Evolutionary conservation across 305 asterid species (phyloP).

Genomic region (Fraxinus latifolia): DNA sequence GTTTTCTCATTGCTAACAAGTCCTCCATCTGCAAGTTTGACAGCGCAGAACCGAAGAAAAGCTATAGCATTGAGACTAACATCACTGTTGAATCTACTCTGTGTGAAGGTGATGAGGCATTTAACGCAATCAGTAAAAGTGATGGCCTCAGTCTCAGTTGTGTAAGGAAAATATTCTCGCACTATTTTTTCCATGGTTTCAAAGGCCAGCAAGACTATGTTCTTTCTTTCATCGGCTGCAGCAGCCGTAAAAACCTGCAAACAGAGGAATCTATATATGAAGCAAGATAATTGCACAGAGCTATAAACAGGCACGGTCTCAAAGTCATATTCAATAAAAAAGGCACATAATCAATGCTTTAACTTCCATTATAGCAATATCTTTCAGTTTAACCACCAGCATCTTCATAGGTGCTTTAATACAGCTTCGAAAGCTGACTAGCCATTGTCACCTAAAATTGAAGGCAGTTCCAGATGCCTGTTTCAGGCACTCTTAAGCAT

Average conservation of each 20-base stretch:
- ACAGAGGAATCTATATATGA: constrained; percentile 12
- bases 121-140: constrained; percentile 92
- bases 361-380: constrained; percentile 3
- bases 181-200: constrained; percentile 98
- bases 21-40: constrained; percentile 95
- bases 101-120: constrained; percentile 95
- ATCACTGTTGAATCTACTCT: constrained; percentile 89
- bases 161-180: constrained; percentile 90
- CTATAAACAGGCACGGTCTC: not conserved
- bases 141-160: constrained; percentile 87
- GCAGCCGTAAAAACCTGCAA: constrained; percentile 92
- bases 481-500: not conserved
- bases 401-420: not conserved
- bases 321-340: not conserved
- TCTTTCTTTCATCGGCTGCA: constrained; percentile 97
- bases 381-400: constrained; percentile 15
- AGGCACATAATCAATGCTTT: not conserved
- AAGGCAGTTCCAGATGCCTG: constrained; percentile 1
- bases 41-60: constrained; percentile 97
- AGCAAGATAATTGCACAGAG: constrained; percentile 21
- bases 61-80: constrained; percentile 99
- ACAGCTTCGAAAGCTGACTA: constrained; percentile 5
- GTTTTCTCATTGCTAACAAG: constrained; percentile 64
- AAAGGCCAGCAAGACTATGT: constrained; percentile 87
- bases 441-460: not conserved